phyloP scores from a whole-genome alignment of 1,284 basidiomycete genomes.

The Papiliotrema terrestris region DNA sequence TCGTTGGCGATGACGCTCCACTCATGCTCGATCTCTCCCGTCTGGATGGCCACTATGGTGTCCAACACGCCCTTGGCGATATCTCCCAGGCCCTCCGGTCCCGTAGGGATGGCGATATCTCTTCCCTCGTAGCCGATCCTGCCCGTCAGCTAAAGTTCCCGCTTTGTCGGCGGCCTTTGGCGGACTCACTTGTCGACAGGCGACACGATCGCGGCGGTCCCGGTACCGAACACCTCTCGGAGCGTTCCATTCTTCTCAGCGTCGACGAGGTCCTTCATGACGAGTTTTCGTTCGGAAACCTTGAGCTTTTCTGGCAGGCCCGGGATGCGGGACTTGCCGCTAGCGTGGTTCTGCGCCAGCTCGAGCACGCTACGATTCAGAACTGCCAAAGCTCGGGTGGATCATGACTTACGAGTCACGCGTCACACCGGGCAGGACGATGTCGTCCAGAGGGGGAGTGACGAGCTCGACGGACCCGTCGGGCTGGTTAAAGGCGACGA shows the following conservation, averaged over 20 bases:
- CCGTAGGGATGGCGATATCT: constrained; percentile 80
- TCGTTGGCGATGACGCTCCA: constrained; percentile 58
- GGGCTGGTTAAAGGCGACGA: constrained; percentile 72
- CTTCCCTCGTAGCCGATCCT: constrained; percentile 80
- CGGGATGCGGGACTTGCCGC: constrained; percentile 58
- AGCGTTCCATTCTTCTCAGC: constrained; percentile 68
- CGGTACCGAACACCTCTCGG: constrained; percentile 89
- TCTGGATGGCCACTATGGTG: constrained; percentile 85
- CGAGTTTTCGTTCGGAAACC: constrained; percentile 78
- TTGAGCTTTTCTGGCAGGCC: constrained; percentile 65
- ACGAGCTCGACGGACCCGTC: constrained; percentile 80
- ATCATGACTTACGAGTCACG: constrained; percentile 64
- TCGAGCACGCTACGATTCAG: constrained; percentile 57
- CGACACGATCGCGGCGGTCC: constrained; percentile 84
- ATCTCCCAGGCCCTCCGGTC: constrained; percentile 80
- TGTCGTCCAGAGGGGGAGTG: constrained; percentile 88
- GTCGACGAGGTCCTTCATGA: constrained; percentile 81
- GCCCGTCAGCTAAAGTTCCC: background rate
- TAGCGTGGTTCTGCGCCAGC: constrained; percentile 72
- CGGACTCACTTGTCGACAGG: constrained; percentile 62
- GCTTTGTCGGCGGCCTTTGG: background rate
- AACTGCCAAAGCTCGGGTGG: background rate
- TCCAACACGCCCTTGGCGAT: constrained; percentile 78
- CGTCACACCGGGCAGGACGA: constrained; percentile 95
- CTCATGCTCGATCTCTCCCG: constrained; percentile 73